A percentile compares a stretch with the other conserved stretches of the same genome.
phyloP scores from a whole-genome alignment of 306 rosid species.

The Hippophae gyantsensis region DNA sequence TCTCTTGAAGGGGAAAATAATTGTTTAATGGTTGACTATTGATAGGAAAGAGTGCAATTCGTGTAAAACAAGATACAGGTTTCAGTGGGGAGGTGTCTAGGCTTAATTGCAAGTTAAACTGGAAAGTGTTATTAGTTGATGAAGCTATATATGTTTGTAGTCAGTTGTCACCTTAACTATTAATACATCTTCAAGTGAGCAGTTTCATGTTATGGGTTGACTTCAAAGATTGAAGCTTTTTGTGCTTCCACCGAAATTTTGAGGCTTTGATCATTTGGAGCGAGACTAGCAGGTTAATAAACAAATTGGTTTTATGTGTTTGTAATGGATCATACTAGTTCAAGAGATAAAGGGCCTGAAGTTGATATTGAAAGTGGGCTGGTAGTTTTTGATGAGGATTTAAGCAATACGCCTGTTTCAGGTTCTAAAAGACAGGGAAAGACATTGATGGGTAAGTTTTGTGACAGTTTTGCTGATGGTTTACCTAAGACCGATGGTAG shows the following conservation, averaged over 20 bases:
- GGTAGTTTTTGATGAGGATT: slow-evolving; percentile 47
- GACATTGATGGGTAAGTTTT: slow-evolving; percentile 28
- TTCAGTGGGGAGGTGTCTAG: slow-evolving; percentile 15
- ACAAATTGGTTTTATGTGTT: slow-evolving; percentile 23
- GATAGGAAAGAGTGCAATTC: slow-evolving; percentile 11
- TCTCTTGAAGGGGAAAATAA: slow-evolving; percentile 3
- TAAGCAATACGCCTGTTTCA: slow-evolving; percentile 27
- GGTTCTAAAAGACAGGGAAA: slow-evolving; percentile 30
- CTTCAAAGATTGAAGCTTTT: slow-evolving; percentile 7
- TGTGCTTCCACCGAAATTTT: slow-evolving; percentile 3
- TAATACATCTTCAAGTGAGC: slow-evolving; percentile 14
- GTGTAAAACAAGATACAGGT: slow-evolving; percentile 13
- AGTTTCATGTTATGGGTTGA: slow-evolving; percentile 29
- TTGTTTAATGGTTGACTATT: slow-evolving; percentile 12
- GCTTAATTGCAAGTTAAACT: slow-evolving; percentile 15
- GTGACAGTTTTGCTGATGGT: slow-evolving; percentile 42
- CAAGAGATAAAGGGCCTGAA: slow-evolving; percentile 35
- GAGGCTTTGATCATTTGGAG: slow-evolving; percentile 18
- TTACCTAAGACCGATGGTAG: slow-evolving; percentile 32
- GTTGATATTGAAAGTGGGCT: slow-evolving; percentile 66
- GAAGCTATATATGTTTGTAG: slow-evolving; percentile 15
- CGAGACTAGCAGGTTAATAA: slow-evolving; percentile 3
- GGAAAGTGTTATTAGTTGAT: slow-evolving; percentile 22
- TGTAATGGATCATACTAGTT: slow-evolving; percentile 41
- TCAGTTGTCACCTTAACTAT: slow-evolving; percentile 5